Percentiles rank a stretch among this genome's conserved stretches.
Conservation (phyloP, 1,284 basidiomycete genomes). For the Cutaneotrichosporon cavernicola region DNA sequence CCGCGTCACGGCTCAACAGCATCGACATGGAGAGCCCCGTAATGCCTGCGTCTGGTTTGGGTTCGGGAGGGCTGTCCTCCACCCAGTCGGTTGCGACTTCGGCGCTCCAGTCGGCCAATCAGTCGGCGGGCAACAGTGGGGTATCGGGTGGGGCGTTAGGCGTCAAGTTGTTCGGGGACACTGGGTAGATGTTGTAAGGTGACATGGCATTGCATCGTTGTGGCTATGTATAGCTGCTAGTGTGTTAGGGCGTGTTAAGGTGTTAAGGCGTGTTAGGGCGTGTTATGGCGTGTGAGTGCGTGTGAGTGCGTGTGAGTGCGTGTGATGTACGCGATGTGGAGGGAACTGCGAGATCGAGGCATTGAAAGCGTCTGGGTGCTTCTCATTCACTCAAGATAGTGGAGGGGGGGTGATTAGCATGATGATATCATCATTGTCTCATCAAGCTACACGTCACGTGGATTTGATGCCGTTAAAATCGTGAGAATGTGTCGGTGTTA, state of each 20-base stretch:
- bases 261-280: not conserved
- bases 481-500: not conserved
- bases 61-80: not conserved
- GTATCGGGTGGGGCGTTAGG: conserved; percentile 3
- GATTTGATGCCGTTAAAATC: not conserved
- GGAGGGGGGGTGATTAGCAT: no score
- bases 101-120: not conserved
- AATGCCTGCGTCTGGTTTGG: not conserved
- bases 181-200: conserved; percentile 10
- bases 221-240: not conserved
- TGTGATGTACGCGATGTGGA: no score
- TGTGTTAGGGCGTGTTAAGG: not conserved
- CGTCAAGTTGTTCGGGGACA: conserved; percentile 3
- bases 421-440: no score
- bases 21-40: not conserved
- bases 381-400: not conserved
- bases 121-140: conserved; percentile 1
- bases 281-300: not conserved
- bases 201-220: conserved; percentile 1
- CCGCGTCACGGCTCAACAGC: not conserved
- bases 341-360: not conserved
- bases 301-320: not conserved
- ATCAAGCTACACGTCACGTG: not conserved
- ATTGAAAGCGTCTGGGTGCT: not conserved
- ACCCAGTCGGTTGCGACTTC: not conserved